phyloP scores from a whole-genome alignment of 2,329 filamentous ascomycete species.

The Colletotrichum filicis region DNA sequence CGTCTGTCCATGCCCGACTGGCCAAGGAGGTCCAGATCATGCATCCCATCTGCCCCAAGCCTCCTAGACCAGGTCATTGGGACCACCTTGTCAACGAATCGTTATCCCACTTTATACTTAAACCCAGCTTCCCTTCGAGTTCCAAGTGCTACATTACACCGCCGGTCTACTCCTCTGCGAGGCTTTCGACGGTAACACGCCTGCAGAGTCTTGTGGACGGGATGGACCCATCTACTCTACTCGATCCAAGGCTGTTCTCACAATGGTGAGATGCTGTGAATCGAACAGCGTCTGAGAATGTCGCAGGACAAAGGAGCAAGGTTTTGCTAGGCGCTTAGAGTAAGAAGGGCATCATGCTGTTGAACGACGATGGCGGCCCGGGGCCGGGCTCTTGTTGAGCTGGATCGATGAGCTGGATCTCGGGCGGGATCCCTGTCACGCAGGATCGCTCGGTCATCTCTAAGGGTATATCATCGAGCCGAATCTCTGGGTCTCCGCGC shows the following conservation, averaged over 20 bases:
- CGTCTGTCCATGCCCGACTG: neutral
- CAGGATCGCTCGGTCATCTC: neutral
- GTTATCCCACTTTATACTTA: neutral
- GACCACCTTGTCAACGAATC: conserved; percentile 29
- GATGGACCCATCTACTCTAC: neutral
- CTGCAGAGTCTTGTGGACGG: neutral
- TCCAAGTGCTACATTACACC: conserved; percentile 32
- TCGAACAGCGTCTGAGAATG: neutral
- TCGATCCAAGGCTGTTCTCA: conserved; percentile 1
- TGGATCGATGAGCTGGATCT: neutral
- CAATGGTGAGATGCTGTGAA: neutral
- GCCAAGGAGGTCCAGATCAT: conserved; percentile 8
- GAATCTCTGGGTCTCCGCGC: neutral
- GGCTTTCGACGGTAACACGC: conserved; percentile 8
- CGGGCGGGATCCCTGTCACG: neutral
- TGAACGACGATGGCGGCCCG: neutral
- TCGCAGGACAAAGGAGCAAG: conserved; percentile 13
- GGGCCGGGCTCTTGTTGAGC: neutral
- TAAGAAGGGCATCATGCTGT: neutral
- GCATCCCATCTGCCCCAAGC: conserved; percentile 24
- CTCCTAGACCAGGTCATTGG: conserved; percentile 23
- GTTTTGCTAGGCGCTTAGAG: neutral
- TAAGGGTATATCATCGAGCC: neutral
- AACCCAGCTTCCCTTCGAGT: neutral
- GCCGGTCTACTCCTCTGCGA: neutral